Base-by-base conservation (phyloP, 345 rosid species). In the Syzygium grande region DNA sequence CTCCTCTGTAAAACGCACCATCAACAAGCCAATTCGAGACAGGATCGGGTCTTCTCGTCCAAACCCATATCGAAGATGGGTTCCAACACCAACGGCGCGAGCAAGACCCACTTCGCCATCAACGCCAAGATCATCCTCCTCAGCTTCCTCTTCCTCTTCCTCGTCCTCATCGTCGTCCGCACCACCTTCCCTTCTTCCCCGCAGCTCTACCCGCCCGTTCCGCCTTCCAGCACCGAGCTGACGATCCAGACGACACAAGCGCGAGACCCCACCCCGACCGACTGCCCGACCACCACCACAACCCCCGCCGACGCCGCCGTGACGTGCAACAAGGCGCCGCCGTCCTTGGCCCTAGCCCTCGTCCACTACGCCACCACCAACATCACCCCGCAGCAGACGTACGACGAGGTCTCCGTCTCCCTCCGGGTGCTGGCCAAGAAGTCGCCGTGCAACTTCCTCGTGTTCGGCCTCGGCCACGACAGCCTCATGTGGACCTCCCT, bases 401-500 rank as follows among this genome's bases (percentile, higher is more conserved):
- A 92, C 38, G 90, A 93, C 9, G 99, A 97, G 87, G 94, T 97
- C 90, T 95, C 99, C 7, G 95, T 97, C 49, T 86, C 98, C 14
- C 88, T 94, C 15, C 89, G 93, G 90, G 91, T 95, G 15, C 91
- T 97, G 5, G 91, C 92, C 77, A 93, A 92, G 88, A 96, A 91
- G 85, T 95, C 97, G 1, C 99, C 99, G 5, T 95, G 97, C 93
- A 97, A 94, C 89, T 96, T 97, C 90, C 91, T 97, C 4, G 95
- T 97, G 46, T 96, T 96, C 52, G 99, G 99, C 79, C 91, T 97
- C 0, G 99, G 99, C 52, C 94, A 94, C 87, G 99, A 96, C 90
- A 97, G 99, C 91, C 94, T 96, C 29, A 96, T 96, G 99, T 97
- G 99, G 99, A 84, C 94, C 13, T 87, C 97, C 1, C 94, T 97